Evolutionary conservation across 2,329 filamentous ascomycete species (phyloP).

Genomic region (Clonostachys solani): DNA sequence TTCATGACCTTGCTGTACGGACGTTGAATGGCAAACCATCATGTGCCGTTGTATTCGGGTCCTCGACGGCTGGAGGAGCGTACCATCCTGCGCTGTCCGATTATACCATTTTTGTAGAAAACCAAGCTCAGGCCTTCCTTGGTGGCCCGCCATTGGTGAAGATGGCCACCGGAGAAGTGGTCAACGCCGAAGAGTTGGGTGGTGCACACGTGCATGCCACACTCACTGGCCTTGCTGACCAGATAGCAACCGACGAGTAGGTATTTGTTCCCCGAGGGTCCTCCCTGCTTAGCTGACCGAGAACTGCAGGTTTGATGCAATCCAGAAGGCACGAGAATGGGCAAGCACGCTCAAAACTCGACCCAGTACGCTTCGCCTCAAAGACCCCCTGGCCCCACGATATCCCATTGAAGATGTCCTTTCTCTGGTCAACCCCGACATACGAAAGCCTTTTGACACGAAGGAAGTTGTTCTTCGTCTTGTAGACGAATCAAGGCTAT

Average conservation of each 20-base stretch:
- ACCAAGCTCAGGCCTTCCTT: conserved; percentile 37
- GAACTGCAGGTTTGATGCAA: conserved; percentile 26
- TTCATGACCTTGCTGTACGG: conserved; percentile 31
- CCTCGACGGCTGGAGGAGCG: conserved; percentile 31
- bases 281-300: too few species aligned
- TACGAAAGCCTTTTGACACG: conserved; percentile 20
- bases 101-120: conserved; percentile 29
- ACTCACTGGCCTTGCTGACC: conserved; percentile 34
- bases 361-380: conserved; percentile 9
- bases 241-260: conserved; percentile 32
- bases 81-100: conserved; percentile 15
- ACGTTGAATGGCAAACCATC: conserved; percentile 27
- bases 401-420: conserved; percentile 30
- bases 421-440: conserved; percentile 25
- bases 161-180: conserved; percentile 38
- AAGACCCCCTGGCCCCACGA: conserved; percentile 4
- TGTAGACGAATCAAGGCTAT: conserved; percentile 31
- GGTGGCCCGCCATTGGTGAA: conserved; percentile 38
- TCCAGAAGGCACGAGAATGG: conserved; percentile 18
- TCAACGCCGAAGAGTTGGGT: conserved; percentile 33
- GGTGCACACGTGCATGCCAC: conserved; percentile 33
- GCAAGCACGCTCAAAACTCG: conserved; percentile 19
- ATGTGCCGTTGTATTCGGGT: conserved; percentile 37
- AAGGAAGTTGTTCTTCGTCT: conserved; percentile 30
- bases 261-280: too few species aligned